Evolutionary conservation across 495 filamentous ascomycete genomes (phyloP).

Genomic region (Cairneyella variabilis): DNA sequence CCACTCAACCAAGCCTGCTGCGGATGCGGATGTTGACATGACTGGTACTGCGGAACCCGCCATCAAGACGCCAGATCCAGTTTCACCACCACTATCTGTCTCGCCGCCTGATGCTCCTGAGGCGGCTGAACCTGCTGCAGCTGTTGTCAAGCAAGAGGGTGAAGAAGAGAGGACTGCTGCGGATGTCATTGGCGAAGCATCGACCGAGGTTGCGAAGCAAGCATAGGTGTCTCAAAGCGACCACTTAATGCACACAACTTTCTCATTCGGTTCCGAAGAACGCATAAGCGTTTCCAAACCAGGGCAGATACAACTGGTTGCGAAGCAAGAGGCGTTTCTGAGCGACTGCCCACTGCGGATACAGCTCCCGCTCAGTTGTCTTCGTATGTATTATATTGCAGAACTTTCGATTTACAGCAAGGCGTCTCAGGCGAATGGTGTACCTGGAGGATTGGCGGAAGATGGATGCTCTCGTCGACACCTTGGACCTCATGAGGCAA

Average conservation of each 20-base stretch:
- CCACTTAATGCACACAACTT: too few relatives aligned
- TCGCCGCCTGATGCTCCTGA: background rate
- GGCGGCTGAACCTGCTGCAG: slow-evolving; percentile 10
- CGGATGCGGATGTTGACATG: slow-evolving; percentile 57
- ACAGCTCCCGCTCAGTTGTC: too few relatives aligned
- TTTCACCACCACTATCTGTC: background rate
- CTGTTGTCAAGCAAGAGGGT: slow-evolving; percentile 27
- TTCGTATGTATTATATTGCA: too few relatives aligned
- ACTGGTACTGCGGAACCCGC: slow-evolving; percentile 39
- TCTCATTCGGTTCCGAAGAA: too few relatives aligned
- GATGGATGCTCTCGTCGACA: too few relatives aligned
- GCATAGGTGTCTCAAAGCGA: too few relatives aligned
- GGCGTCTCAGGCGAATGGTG: slow-evolving; percentile 14
- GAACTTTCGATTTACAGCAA: slow-evolving; percentile 3
- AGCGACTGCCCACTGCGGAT: too few relatives aligned
- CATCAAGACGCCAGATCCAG: slow-evolving; percentile 13
- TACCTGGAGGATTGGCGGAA: background rate
- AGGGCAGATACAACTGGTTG: too few relatives aligned
- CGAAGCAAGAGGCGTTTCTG: too few relatives aligned
- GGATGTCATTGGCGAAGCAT: slow-evolving; percentile 27
- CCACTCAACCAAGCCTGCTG: slow-evolving; percentile 32
- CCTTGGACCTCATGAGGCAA: too few relatives aligned
- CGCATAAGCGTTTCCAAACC: too few relatives aligned
- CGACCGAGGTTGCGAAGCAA: slow-evolving; percentile 17
- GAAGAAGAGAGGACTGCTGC: slow-evolving; percentile 25